Base-by-base conservation (phyloP, 2,329 filamentous ascomycete genomes). In the Fusarium falciforme region DNA sequence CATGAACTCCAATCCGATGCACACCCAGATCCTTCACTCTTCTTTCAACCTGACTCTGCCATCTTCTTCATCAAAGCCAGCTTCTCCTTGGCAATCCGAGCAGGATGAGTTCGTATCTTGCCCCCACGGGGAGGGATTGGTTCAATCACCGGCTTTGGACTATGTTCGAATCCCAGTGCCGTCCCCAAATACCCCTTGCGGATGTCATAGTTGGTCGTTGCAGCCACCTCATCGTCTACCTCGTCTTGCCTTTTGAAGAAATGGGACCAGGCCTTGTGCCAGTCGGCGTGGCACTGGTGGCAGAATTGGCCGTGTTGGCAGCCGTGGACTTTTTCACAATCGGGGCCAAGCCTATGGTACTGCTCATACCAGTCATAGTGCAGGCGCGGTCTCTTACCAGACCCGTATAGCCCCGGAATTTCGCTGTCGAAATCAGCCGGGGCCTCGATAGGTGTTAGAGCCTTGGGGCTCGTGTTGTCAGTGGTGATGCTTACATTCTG, bases 361-460 rank as follows among this genome's bases (percentile, higher is more conserved):
- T 78, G 74, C 40, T 78, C 76, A 12, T 74, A 77, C 76, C 76
- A 78, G 36, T 71, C 73, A 62, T 73, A 67, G 31, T 73, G 59
- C 2, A 57, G 52, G 10, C 76, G 66, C 6, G 66, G 36, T 36
- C 68, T 65, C 29, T 52, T 20, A 5, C 62, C 54, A 10, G 76
- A 75, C 29, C 71, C 61, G 31, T 71, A 68, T 6, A 76, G 29
- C 27, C 60, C 67, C 5, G 76, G 67, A 16, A 77, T 75, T 33
- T 78, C 76, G 44, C 68, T 71, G 20, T 33, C 38, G 36, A 36
- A 49, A 35, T 77, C 42, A 74, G 68, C 57, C 14, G 2, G 14
- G 1, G 40, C 10, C 12, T 71, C 61, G 7, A 35, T 29, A 16
- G 25, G 47, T 29, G 52, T 70, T 38, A 63, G 16, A 12, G 27